These are phyloP conservation scores for Blastobotrys malaysiensis DNA, from an alignment of 1,139 yeast genomes.

Conservation along the genomic window DNA sequence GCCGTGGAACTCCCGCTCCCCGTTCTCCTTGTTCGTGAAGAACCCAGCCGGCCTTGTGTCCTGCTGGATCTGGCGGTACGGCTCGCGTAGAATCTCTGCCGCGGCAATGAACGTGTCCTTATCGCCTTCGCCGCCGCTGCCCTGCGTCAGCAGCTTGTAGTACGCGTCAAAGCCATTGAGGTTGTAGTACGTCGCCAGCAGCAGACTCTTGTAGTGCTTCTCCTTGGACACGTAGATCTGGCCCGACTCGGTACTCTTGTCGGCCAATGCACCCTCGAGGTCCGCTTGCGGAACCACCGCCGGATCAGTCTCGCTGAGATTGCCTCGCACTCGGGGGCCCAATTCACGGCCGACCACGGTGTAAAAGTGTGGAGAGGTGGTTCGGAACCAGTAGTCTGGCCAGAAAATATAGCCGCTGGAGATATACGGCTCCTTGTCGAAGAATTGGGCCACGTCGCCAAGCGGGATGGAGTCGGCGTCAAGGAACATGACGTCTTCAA, in stretches of 20 bases:
- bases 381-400: slow-evolving; percentile 82
- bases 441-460: slow-evolving; percentile 50
- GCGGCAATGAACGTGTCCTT: slow-evolving; percentile 86
- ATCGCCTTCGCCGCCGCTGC: slow-evolving; percentile 86
- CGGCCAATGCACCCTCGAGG: slow-evolving; percentile 67
- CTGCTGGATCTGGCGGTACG: slow-evolving; percentile 63
- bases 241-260: slow-evolving; percentile 78
- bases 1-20: slow-evolving; percentile 39
- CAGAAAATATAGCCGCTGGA: slow-evolving; percentile 60
- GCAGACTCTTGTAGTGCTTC: slow-evolving; percentile 56
- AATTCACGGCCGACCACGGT: slow-evolving; percentile 54
- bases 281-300: slow-evolving; percentile 56
- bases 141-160: slow-evolving; percentile 82
- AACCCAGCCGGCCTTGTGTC: slow-evolving; percentile 45
- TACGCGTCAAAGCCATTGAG: slow-evolving; percentile 71
- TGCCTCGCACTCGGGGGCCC: slow-evolving; percentile 40
- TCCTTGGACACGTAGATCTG: slow-evolving; percentile 66
- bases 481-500: slow-evolving; percentile 66
- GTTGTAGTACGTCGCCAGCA: slow-evolving; percentile 72
- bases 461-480: slow-evolving; percentile 77
- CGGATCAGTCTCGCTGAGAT: slow-evolving; percentile 25
- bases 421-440: slow-evolving; percentile 50
- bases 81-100: slow-evolving; percentile 54
- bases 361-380: slow-evolving; percentile 64
- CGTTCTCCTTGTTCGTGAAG: slow-evolving; percentile 6